phyloP scores from a whole-genome alignment of 2,329 filamentous ascomycete species.

The Oidium heveae region DNA sequence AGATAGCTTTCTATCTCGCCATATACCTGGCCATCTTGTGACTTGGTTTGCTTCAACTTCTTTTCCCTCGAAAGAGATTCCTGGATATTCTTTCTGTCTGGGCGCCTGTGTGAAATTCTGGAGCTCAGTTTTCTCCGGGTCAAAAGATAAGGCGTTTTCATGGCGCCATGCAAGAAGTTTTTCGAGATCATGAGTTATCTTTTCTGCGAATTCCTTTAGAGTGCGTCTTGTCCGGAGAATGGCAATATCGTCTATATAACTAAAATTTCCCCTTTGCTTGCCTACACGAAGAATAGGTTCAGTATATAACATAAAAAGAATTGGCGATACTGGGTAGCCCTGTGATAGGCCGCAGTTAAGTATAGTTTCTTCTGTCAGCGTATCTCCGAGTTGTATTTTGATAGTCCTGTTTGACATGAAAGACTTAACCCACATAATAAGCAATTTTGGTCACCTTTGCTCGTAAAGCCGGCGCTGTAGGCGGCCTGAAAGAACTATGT shows the following conservation, averaged over 20 bases:
- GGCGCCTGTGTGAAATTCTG: neutral
- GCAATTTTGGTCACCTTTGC: neutral
- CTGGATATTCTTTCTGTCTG: neutral
- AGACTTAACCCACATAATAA: neutral
- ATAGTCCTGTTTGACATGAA: neutral
- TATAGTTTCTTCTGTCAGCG: neutral
- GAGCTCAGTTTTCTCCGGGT: neutral
- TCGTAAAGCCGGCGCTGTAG: neutral
- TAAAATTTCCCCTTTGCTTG: neutral
- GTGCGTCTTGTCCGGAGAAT: neutral
- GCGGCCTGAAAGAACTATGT: neutral
- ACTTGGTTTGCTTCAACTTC: neutral
- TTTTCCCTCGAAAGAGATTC: neutral
- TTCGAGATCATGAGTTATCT: neutral
- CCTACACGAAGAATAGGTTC: neutral
- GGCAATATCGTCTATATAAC: neutral
- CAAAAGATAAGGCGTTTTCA: neutral
- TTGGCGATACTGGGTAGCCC: neutral
- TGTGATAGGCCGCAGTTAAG: neutral
- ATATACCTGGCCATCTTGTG: neutral
- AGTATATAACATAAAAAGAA: neutral
- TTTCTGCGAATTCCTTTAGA: neutral
- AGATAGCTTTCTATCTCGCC: neutral
- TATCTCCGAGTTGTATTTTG: neutral
- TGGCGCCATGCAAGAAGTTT: neutral